Evolutionary conservation across 805 yeast genomes (phyloP), one percentile per base, ranked within the genome.

Genomic region (Metschnikowia arizonensis): DNA sequence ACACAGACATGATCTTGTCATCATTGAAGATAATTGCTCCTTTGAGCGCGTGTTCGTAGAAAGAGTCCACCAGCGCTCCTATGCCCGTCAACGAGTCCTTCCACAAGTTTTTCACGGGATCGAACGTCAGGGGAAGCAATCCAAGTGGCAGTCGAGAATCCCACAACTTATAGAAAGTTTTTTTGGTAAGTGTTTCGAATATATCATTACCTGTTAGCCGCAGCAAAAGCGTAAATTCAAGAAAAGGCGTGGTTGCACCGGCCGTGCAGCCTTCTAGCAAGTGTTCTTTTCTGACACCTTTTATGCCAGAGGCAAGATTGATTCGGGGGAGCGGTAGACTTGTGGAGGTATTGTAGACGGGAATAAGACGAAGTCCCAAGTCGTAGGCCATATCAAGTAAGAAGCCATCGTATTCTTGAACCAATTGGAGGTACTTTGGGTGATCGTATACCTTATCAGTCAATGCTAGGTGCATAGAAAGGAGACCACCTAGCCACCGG

Each of bases 1-100:
- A 71, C 0, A 69, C 71, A 2, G 56, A 49, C 87, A 90, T 89
- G 47, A 88, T 73, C 2, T 66, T 58, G 53, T 84, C 85, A 57
- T 85, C 79, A 46, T 65, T 50, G 48, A 89, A 88, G 11, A 90
- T 58, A 9, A 90, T 75, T 2, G 89, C 69, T 17, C 82, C 81
- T 59, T 90, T 90, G 33, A 88, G 72, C 0, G 96, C 85, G 63
- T 89, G 87, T 58, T 90, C 98, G 60, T 83, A 90, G 57, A 87
- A 87, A 0, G 96, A 88, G 63, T 90, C 98, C 12, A 88, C 78
- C 2, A 95, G 85, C 0, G 97, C 97, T 2, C 98, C 97, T 8
- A 86, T 74, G 0, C 97, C 96, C 0, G 93, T 79, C 33, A 81
- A 64, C 0, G 74, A 60, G 45, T 83, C 83, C 33, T 70, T 64